phyloP scores from a whole-genome alignment of 306 rosid species.

The Corylus americana region DNA sequence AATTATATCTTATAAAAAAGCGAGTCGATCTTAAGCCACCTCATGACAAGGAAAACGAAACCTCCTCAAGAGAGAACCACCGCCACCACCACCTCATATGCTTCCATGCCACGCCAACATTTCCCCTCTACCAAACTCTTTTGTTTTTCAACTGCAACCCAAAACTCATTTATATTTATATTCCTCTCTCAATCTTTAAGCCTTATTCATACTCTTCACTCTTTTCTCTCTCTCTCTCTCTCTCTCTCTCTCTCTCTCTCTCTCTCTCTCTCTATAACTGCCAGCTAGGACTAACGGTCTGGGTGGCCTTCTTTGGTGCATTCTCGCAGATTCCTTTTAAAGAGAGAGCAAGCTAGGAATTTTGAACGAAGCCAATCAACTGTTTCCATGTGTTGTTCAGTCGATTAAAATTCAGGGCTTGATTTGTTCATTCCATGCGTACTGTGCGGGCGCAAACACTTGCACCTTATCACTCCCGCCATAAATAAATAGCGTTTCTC shows the following conservation, averaged over 20 bases:
- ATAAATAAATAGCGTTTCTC: background rate
- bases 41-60: constrained; percentile 2
- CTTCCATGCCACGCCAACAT: constrained; percentile 50
- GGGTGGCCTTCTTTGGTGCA: no score
- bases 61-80: background rate
- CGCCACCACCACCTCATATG: constrained; percentile 20
- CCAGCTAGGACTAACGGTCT: background rate
- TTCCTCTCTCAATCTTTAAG: background rate
- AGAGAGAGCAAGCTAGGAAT: background rate
- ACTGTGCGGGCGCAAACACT: background rate
- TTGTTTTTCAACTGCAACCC: constrained; percentile 13
- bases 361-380: background rate
- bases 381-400: constrained; percentile 4
- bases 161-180: background rate
- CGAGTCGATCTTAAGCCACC: constrained; percentile 2
- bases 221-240: background rate
- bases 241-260: background rate
- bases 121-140: constrained; percentile 7
- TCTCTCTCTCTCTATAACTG: background rate
- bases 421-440: background rate
- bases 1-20: constrained; percentile 6
- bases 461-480: background rate
- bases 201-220: background rate
- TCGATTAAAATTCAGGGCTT: background rate
- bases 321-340: background rate